Percentiles rank a stretch among this genome's conserved stretches.
phyloP scores from a whole-genome alignment of 805 yeast genomes.

The Candida bentonensis region DNA sequence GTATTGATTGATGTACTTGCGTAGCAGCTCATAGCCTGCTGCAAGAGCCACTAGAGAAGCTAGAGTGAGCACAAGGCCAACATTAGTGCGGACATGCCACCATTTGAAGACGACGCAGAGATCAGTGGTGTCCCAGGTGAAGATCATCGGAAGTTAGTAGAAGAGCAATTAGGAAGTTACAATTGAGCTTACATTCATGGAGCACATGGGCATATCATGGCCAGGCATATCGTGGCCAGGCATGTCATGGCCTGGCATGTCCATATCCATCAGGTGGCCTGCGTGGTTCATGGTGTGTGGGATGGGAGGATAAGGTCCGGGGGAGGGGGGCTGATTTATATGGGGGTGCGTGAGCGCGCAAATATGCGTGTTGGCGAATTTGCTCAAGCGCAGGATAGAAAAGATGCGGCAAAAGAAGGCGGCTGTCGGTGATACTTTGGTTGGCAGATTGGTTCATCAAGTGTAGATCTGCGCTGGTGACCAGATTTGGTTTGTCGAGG shows the following conservation, averaged over 20 bases:
- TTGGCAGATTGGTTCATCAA: too few relatives aligned
- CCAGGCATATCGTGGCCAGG: slow-evolving; percentile 7
- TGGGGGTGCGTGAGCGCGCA: too few relatives aligned
- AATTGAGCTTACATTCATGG: slow-evolving; percentile 4
- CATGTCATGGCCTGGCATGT: slow-evolving; percentile 4
- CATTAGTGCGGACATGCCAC: slow-evolving; percentile 57
- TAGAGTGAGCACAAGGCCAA: slow-evolving; percentile 40
- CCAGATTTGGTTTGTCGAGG: too few relatives aligned
- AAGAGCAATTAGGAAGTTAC: background rate
- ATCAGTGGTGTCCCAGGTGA: slow-evolving; percentile 65
- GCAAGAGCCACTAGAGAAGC: slow-evolving; percentile 34
- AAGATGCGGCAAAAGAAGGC: too few relatives aligned
- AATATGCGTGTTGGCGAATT: background rate
- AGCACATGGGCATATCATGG: slow-evolving; percentile 8
- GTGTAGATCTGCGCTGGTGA: too few relatives aligned
- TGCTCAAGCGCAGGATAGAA: too few relatives aligned
- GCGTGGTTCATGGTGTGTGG: background rate
- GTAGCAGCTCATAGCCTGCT: slow-evolving; percentile 49
- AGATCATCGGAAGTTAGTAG: slow-evolving; percentile 33
- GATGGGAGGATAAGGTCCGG: background rate
- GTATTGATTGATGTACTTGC: slow-evolving; percentile 15
- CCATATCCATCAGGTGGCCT: slow-evolving; percentile 1
- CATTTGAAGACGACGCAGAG: slow-evolving; percentile 60
- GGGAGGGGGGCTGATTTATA: background rate
- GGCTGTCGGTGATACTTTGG: too few relatives aligned